Base-by-base conservation (phyloP, 345 rosid genomes). In the Bruguiera sexangula region DNA sequence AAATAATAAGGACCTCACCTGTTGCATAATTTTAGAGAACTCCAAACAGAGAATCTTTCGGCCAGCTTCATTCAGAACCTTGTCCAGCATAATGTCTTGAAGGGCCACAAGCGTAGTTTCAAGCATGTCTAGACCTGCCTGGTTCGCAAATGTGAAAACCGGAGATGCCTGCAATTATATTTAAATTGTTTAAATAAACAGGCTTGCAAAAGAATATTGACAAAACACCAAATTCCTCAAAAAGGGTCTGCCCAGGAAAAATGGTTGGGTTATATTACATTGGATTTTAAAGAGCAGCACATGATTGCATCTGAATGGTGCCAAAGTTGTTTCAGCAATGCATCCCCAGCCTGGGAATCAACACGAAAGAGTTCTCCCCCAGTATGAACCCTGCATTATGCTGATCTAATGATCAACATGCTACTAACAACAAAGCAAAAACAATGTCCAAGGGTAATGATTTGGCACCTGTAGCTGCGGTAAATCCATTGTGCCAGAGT, bases 91-190 rank as follows among this genome's bases (percentile, higher is more conserved):
- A 32, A 94, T 88, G 78, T 91, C 98, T 77, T 94, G 98, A 76
- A 91, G 97, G 50, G 96, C 88, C 34, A 94, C 86, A 8, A 94
- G 85, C 8, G 97, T 92, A 54, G 99, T 95, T 85, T 95, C 99
- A 26, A 95, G 86, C 99, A 95, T 92, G 87, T 95, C 98, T 30
- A 95, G 90, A 57, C 99, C 97, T 54, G 97, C 98, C 71, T 95
- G 99, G 77, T 95, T 95, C 24, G 96, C 85, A 1, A 89, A 92
- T 48, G 87, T 89, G 75, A 88, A 94, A 60, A 87, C 82, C 0
- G 96, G 92, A 60, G 89, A 91, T 36, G 87, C 96, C 97, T 89
- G 89, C 72, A 69, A 63, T 66, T 69, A 30, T 43, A 30, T 62
- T 51, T 53, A n/a, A 34, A 9, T 36, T 43, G 30, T 16, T 67